These are phyloP conservation scores for Zopfia rhizophila DNA, from an alignment of 2,329 filamentous ascomycete genomes.

Conservation along the genomic window DNA sequence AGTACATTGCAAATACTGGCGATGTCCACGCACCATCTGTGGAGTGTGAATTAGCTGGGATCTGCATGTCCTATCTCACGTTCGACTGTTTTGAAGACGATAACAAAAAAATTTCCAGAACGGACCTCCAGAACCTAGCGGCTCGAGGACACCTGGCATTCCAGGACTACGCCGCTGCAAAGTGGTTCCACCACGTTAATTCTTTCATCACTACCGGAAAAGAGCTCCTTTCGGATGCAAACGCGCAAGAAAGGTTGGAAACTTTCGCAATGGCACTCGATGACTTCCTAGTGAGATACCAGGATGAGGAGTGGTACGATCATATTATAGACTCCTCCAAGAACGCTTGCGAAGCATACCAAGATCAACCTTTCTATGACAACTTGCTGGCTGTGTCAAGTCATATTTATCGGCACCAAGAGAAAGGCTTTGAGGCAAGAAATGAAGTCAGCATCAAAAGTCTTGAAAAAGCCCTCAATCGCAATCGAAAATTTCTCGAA, in stretches of 20 bases:
- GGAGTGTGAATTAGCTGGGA: slow-evolving; percentile 35
- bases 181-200: slow-evolving; percentile 42
- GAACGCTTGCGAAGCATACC: slow-evolving; percentile 24
- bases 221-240: slow-evolving; percentile 24
- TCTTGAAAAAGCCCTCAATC: slow-evolving; percentile 34
- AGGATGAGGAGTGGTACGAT: slow-evolving; percentile 28
- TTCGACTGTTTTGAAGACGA: slow-evolving; percentile 33
- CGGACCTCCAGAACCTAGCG: slow-evolving; percentile 20
- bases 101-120: slow-evolving; percentile 17
- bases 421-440: slow-evolving; percentile 41
- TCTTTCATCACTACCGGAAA: slow-evolving; percentile 32
- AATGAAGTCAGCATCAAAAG: slow-evolving; percentile 44
- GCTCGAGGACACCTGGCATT: slow-evolving; percentile 36
- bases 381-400: slow-evolving; percentile 36
- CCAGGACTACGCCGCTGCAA: slow-evolving; percentile 43
- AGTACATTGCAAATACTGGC: slow-evolving; percentile 22
- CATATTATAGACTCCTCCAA: slow-evolving; percentile 26
- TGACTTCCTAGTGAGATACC: slow-evolving; percentile 30
- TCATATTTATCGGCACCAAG: slow-evolving; percentile 42
- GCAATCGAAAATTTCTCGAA: slow-evolving; percentile 46
- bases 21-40: slow-evolving; percentile 33
- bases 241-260: slow-evolving; percentile 12
- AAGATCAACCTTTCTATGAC: slow-evolving; percentile 28
- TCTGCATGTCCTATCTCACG: slow-evolving; percentile 39
- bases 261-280: slow-evolving; percentile 27